Evolutionary conservation across 345 rosid species (phyloP), one percentile per base, ranked within the genome.

Genomic region (Gossypium turneri): DNA sequence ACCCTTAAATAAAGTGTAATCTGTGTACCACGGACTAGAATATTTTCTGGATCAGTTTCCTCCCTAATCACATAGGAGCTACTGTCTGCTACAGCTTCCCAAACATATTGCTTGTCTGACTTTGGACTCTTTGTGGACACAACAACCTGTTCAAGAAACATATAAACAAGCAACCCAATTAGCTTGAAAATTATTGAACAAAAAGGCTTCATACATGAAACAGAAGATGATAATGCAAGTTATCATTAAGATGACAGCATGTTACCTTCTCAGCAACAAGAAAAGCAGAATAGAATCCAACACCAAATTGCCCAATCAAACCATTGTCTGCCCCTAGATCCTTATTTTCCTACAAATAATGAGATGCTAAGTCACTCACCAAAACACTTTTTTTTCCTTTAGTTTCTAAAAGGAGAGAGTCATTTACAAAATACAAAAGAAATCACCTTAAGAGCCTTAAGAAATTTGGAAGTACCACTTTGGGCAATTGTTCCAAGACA

Each of bases 401-500:
- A 64, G n/a, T 41, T 64, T 64, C 10, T 45, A 66, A 9, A n/a
- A 65, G 12, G 20, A 12, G 4, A 22, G 1, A 67, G 34, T 7
- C 19, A 27, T 43, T 67, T 7, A 47, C 67, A 44, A 66, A 38
- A 20, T 1, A 12, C 53, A 2, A 22, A 44, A 22, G 55, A 44
- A 4, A 15, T 53, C 64, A 92, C 98, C 98, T 95, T 93, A 1
- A 93, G 82, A 81, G 98, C 99, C 86, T 93, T 87, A 59, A 95
- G 84, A 82, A 95, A 95, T 75, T 88, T 95, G 17, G 99, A 93
- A 78, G 99, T 93, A 43, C 99, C 99, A 83, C 97, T 93, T 82
- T 95, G 99, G 78, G 99, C 99, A 85, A 95, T 95, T 19, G 99
- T 95, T 76, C 99, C 99, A 79, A 95, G 99, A 75, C 99, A 95